These are phyloP conservation scores for Fusarium sp. DNA, from an alignment of 2,329 filamentous ascomycete species.

Conservation along the genomic window DNA sequence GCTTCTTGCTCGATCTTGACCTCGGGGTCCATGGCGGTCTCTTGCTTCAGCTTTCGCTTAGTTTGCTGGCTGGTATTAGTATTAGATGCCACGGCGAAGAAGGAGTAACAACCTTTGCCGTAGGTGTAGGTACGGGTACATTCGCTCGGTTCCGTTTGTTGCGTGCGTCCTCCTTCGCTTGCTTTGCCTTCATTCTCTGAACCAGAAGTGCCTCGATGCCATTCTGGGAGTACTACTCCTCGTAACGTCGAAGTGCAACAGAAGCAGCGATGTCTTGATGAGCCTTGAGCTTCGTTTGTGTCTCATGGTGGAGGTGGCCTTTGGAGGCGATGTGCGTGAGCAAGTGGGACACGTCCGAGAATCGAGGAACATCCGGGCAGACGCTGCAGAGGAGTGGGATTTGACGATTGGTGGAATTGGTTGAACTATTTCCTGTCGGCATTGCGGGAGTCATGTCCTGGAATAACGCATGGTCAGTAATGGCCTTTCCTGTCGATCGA, in stretches of 20 bases:
- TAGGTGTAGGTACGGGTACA: conserved; percentile 21
- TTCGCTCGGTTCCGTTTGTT: conserved; percentile 56
- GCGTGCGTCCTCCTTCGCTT: conserved; percentile 71
- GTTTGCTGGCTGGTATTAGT: conserved; percentile 39
- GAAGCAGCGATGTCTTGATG: conserved; percentile 75
- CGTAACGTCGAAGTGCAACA: conserved; percentile 73
- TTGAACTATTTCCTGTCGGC: conserved; percentile 31
- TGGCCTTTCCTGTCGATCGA: not conserved
- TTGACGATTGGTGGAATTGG: conserved; percentile 43
- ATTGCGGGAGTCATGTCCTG: conserved; percentile 55
- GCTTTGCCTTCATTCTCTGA: conserved; percentile 81
- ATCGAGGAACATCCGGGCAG: conserved; percentile 82
- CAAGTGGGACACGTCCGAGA: conserved; percentile 92
- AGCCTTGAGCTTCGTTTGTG: conserved; percentile 81
- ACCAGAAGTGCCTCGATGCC: conserved; percentile 79
- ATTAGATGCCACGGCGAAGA: not conserved
- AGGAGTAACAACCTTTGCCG: conserved; percentile 37
- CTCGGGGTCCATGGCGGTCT: conserved; percentile 19
- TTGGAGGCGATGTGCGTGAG: conserved; percentile 94
- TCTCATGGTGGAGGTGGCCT: conserved; percentile 87
- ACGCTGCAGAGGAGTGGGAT: conserved; percentile 85
- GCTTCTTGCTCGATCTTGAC: conserved; percentile 48
- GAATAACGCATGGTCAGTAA: conserved; percentile 37
- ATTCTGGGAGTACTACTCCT: conserved; percentile 81
- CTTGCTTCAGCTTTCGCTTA: conserved; percentile 48